A percentile compares a stretch with the other conserved stretches of the same genome.
phyloP scores from a whole-genome alignment of 2,329 filamentous ascomycete genomes.

The Blastomyces parvus region DNA sequence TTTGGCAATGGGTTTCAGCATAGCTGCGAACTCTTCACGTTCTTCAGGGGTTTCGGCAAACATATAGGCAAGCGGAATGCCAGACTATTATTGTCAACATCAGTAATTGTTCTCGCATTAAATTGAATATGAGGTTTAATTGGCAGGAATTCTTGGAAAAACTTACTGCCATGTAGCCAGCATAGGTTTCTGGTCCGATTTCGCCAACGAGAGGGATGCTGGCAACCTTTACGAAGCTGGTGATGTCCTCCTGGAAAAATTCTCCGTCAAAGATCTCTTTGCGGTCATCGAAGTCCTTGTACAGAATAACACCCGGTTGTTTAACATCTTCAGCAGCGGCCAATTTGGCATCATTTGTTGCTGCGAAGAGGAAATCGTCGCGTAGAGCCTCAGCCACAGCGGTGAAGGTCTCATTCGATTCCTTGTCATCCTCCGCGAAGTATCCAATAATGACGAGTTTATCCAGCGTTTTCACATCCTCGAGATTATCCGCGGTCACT shows the following conservation, averaged over 20 bases:
- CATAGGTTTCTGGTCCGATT: constrained; percentile 94
- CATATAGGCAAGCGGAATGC: constrained; percentile 91
- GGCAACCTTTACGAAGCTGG: constrained; percentile 71
- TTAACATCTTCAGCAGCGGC: constrained; percentile 86
- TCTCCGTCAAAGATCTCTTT: constrained; percentile 75
- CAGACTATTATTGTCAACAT: constrained; percentile 45
- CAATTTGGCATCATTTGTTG: constrained; percentile 69
- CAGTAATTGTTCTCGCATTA: constrained; percentile 3
- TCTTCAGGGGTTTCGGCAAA: constrained; percentile 89
- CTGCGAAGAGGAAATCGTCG: constrained; percentile 87
- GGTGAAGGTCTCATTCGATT: constrained; percentile 75
- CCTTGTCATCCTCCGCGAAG: constrained; percentile 69
- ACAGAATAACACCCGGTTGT: constrained; percentile 78
- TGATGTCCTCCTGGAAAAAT: constrained; percentile 71
- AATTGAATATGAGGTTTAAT: neutral
- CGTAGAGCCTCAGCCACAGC: constrained; percentile 64
- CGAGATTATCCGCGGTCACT: constrained; percentile 70
- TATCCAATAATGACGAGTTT: constrained; percentile 93
- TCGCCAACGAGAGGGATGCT: constrained; percentile 88
- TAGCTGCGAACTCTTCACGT: constrained; percentile 65
- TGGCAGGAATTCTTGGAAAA: constrained; percentile 14
- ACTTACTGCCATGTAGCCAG: constrained; percentile 74
- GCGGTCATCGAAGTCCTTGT: constrained; percentile 97
- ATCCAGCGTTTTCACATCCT: constrained; percentile 96
- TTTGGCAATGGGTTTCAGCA: constrained; percentile 77